Evolutionary conservation across 2,329 filamentous ascomycete species (phyloP).

Genomic region (Botrytis cinerea): DNA sequence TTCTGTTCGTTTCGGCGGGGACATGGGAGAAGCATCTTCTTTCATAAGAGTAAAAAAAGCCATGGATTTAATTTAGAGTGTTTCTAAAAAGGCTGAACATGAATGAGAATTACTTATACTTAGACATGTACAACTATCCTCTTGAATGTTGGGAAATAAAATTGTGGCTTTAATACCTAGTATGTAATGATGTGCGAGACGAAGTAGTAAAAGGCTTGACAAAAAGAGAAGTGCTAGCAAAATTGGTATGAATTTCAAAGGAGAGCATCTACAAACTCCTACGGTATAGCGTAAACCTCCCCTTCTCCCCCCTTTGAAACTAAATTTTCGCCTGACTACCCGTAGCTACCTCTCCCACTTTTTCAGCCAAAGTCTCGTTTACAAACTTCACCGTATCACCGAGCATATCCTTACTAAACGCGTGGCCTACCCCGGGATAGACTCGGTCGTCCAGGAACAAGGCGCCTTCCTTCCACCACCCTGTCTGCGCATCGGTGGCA

Average conservation of each 20-base stretch:
- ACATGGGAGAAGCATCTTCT: neutral
- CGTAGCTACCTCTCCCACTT: neutral
- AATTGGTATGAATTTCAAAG: neutral
- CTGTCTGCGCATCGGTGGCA: constrained; percentile 43
- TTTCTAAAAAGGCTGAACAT: neutral
- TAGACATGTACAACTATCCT: neutral
- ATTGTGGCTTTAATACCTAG: neutral
- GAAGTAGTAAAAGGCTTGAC: neutral
- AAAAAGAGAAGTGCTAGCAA: neutral
- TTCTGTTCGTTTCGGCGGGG: neutral
- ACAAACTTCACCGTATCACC: constrained; percentile 66
- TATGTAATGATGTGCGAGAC: neutral
- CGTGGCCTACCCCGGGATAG: constrained; percentile 69
- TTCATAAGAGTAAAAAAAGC: neutral
- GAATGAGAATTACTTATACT: neutral
- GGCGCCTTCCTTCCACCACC: constrained; percentile 56
- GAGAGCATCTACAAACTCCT: neutral
- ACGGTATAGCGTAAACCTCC: neutral
- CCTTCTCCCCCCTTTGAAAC: neutral
- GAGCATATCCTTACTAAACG: constrained; percentile 68
- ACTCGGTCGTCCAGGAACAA: constrained; percentile 65
- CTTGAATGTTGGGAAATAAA: neutral
- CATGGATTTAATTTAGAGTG: neutral
- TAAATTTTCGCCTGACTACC: constrained; percentile 32
- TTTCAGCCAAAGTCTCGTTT: constrained; percentile 41